phyloP scores from a whole-genome alignment of 2,329 filamentous ascomycete species.

The Fusarium lateritium region DNA sequence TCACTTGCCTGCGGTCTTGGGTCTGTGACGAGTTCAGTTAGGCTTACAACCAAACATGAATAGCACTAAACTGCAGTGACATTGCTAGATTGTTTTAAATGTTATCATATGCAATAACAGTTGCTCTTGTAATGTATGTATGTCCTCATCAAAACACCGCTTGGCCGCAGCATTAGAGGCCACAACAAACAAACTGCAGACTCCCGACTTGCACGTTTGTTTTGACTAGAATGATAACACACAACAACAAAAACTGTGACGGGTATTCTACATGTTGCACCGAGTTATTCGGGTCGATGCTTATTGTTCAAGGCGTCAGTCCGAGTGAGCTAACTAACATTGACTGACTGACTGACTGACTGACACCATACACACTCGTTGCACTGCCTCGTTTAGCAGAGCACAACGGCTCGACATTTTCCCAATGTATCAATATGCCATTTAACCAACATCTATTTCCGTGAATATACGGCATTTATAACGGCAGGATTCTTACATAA shows the following conservation, averaged over 20 bases:
- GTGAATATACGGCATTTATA: not conserved
- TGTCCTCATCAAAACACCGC: not conserved
- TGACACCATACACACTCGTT: not conserved
- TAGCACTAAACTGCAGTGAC: too few species aligned
- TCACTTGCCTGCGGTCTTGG: too few species aligned
- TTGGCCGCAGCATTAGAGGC: constrained; percentile 5
- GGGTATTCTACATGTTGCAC: not conserved
- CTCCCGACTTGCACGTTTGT: not conserved
- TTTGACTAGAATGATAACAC: not conserved
- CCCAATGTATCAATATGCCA: not conserved
- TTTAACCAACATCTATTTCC: not conserved
- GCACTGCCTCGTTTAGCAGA: not conserved
- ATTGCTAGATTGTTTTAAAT: not conserved
- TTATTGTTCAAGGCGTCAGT: not conserved
- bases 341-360: too few species aligned
- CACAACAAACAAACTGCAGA: constrained; percentile 4
- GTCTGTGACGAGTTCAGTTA: too few species aligned
- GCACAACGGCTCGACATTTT: not conserved
- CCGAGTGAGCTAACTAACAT: too few species aligned
- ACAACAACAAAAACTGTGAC: not conserved
- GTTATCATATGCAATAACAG: too few species aligned
- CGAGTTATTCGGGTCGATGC: not conserved
- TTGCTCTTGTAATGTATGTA: not conserved
- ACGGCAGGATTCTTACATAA: not conserved
- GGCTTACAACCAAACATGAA: too few species aligned